Conservation (phyloP, 768 basidiomycete species). For the Suillus luteus region DNA sequence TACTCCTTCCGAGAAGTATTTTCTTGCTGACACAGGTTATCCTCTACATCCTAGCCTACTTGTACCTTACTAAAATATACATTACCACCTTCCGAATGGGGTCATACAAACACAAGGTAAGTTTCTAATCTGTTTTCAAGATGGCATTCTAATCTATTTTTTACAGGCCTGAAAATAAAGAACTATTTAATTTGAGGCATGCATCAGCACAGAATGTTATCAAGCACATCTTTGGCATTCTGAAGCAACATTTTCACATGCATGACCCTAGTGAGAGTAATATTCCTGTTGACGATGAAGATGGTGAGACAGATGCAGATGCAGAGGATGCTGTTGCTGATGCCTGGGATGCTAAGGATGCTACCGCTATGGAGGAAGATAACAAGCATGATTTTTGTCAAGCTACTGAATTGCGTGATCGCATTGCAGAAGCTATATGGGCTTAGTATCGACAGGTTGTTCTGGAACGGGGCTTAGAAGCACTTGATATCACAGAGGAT, state of each 20-base stretch:
- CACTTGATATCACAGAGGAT: neutral
- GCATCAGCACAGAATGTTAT: too few relatives aligned
- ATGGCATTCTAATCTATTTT: too few relatives aligned
- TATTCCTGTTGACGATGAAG: neutral
- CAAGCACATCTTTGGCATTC: too few relatives aligned
- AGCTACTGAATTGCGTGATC: neutral
- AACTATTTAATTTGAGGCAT: too few relatives aligned
- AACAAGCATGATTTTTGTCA: neutral
- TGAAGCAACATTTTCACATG: neutral
- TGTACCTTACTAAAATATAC: constrained; percentile 24
- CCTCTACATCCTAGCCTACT: constrained; percentile 26
- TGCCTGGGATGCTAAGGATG: neutral
- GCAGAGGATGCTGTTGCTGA: neutral
- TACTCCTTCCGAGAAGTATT: constrained; percentile 13
- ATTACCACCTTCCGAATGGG: neutral
- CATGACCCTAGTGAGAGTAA: constrained; percentile 14
- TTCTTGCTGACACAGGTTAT: constrained; percentile 19
- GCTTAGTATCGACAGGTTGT: neutral
- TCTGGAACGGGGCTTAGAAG: neutral
- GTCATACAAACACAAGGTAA: too few relatives aligned
- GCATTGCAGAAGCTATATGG: neutral
- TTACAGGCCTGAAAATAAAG: too few relatives aligned
- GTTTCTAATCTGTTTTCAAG: too few relatives aligned
- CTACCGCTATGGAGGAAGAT: neutral
- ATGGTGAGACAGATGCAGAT: too few relatives aligned